These are phyloP conservation scores for Nematocida sp. DNA, from an alignment of 371 early-diverging fungal species.

Conservation along the genomic window DNA sequence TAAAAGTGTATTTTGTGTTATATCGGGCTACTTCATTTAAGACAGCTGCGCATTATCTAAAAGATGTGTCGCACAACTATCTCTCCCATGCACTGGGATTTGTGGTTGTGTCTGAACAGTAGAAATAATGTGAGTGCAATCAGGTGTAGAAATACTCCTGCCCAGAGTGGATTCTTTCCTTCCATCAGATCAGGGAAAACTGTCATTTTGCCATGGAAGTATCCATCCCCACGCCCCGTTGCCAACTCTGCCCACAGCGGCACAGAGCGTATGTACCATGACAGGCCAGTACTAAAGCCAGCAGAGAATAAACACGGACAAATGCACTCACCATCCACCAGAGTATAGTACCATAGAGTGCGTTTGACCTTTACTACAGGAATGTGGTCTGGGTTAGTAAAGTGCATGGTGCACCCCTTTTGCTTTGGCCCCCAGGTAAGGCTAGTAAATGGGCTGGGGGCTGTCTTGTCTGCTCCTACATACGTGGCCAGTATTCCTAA, in stretches of 20 bases:
- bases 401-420: neutral
- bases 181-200: neutral
- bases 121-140: neutral
- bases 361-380: neutral
- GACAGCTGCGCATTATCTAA: neutral
- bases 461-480: conserved; percentile 3
- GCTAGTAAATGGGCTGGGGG: conserved; percentile 17
- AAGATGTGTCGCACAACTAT: neutral
- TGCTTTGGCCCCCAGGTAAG: neutral
- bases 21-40: too few relatives aligned
- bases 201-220: neutral
- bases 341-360: neutral
- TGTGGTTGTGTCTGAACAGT: neutral
- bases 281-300: neutral
- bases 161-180: neutral
- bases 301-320: neutral
- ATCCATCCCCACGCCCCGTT: neutral
- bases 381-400: neutral
- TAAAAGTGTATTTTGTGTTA: too few relatives aligned
- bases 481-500: conserved; percentile 7
- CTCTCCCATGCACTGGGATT: neutral
- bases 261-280: neutral
- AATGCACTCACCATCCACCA: conserved; percentile 6
- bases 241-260: neutral
- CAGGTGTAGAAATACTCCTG: neutral